Evolutionary conservation across 2,329 filamentous ascomycete genomes (phyloP), one percentile per base, ranked within the genome.

Genomic region (Setomelanomma holmii): DNA sequence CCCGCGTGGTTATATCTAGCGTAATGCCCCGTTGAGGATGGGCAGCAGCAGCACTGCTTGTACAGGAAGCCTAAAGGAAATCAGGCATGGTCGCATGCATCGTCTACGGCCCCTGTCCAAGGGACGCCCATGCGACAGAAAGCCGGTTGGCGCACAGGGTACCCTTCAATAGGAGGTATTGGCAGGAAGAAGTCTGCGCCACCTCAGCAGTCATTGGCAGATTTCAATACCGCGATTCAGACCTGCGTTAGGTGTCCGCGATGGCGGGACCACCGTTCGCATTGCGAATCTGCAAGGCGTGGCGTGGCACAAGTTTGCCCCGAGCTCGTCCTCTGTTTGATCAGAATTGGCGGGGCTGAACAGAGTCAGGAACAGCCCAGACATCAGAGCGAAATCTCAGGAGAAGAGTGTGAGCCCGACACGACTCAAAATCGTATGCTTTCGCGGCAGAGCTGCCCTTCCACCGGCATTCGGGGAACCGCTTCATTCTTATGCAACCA

Each of bases 151-250:
- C 36, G 48, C 43, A 55, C 50, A 53, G 60, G 42, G 44, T 51
- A 36, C 27, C n/a, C 16, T 45, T 27, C 22, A 63, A 60, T 66
- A 66, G 60, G 56, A 60, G 61, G 61, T 53, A 49, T 61, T 63
- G 55, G 63, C 42, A 22, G 20, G 10, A 21, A 40, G 23, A 27
- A 19, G 16, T 11, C 48, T 48, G 58, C 61, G 58, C 60, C 61
- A 63, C 60, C 44, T 7, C 34, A 23, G 5, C 19, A 27, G 4
- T 34, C 19, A 63, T 63, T 63, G 52, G 61, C 41, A 45, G 8
- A 49, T 63, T n/a, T 60, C 46, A 54, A 42, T 64, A 64, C 61
- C 40, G 22, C 43, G 38, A 54, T 40, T 51, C 50, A 49, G 49
- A 24, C 33, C 24, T 34, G 48, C 40, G 43, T 45, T 43, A 49